Evolutionary conservation across 495 filamentous ascomycete species (phyloP).

Genomic region (Talaromyces wortmannii): DNA sequence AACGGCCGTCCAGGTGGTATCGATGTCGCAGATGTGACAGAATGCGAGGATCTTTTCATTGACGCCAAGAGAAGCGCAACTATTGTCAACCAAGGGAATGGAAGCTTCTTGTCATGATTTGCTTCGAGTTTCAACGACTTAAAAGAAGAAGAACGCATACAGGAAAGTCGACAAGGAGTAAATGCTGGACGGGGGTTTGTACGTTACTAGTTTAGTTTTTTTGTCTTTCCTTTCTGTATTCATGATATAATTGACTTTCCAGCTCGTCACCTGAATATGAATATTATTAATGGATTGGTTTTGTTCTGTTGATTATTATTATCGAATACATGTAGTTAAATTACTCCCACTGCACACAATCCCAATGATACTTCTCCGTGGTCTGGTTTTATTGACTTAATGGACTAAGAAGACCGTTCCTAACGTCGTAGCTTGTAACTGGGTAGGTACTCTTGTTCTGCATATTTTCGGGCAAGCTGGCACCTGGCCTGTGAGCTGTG

Average conservation of each 20-base stretch:
- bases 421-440: too few relatives aligned
- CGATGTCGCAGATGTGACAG: conserved; percentile 74
- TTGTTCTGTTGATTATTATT: too few relatives aligned
- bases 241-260: background rate
- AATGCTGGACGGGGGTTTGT: background rate
- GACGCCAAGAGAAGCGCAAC: conserved; percentile 79
- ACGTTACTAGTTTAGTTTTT: background rate
- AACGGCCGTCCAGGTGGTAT: conserved; percentile 66
- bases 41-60: conserved; percentile 85
- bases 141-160: too few relatives aligned
- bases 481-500: too few relatives aligned
- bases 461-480: too few relatives aligned
- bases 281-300: too few relatives aligned
- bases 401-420: too few relatives aligned
- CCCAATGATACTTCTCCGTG: too few relatives aligned
- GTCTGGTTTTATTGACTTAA: too few relatives aligned
- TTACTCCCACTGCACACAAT: too few relatives aligned
- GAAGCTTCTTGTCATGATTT: conserved; percentile 51
- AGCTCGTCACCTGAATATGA: background rate
- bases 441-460: too few relatives aligned
- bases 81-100: conserved; percentile 58
- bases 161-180: background rate
- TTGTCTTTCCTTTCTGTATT: background rate
- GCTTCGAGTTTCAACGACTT: background rate
- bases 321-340: too few relatives aligned